These are phyloP conservation scores for Corylus avellana DNA, from an alignment of 306 rosid species.

Conservation along the genomic window DNA sequence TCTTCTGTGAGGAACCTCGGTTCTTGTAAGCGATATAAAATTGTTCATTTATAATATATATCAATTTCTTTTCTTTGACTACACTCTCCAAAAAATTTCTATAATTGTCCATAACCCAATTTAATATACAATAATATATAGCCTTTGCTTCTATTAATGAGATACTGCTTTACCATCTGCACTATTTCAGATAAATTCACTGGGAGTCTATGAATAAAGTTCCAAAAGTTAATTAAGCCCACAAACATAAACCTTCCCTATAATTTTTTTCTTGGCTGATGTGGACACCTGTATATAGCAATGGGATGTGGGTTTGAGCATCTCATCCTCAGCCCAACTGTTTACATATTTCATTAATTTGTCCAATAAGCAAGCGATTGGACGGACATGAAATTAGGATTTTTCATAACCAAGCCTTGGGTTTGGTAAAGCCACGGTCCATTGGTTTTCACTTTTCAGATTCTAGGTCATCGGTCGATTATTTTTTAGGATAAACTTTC, in stretches of 20 bases:
- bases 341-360: background rate
- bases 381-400: background rate
- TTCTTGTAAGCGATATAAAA: slow-evolving; percentile 8
- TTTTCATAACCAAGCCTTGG: background rate
- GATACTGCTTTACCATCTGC: background rate
- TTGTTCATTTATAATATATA: background rate
- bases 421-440: no score
- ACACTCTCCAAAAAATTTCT: background rate
- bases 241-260: background rate
- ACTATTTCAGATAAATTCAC: background rate
- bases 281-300: background rate
- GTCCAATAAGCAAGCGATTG: background rate
- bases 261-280: background rate
- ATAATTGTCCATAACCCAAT: background rate
- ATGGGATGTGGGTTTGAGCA: background rate
- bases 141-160: background rate
- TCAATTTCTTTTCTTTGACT: background rate
- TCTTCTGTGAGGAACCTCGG: slow-evolving; percentile 38
- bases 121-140: slow-evolving; percentile 1
- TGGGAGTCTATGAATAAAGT: background rate
- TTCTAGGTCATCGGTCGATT: background rate
- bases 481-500: background rate
- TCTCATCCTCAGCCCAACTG: background rate
- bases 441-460: background rate
- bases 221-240: background rate